phyloP scores from a whole-genome alignment of 495 filamentous ascomycete species.

The Aspergillus heteromorphus region DNA sequence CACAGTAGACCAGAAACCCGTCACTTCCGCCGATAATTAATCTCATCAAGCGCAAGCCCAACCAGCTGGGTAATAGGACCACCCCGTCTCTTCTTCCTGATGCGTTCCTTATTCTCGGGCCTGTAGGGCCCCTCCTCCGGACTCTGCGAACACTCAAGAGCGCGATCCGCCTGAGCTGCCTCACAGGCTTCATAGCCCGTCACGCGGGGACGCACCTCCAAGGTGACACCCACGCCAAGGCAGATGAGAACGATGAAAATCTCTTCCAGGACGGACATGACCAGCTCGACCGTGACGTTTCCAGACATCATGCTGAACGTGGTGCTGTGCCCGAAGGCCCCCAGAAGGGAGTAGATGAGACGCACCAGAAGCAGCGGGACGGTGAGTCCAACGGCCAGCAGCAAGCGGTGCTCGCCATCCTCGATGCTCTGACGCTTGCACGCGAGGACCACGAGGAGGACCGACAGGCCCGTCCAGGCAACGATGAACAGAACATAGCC shows the following conservation, averaged over 20 bases:
- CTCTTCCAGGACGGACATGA: neutral
- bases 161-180: neutral
- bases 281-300: neutral
- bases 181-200: neutral
- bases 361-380: neutral
- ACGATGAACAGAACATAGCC: slow-evolving; percentile 17
- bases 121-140: neutral
- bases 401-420: neutral
- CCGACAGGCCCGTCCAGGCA: slow-evolving; percentile 13
- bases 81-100: neutral
- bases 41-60: neutral
- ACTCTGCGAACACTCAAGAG: neutral
- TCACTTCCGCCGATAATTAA: neutral
- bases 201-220: neutral
- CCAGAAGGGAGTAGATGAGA: neutral
- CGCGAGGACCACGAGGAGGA: neutral
- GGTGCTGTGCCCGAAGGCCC: neutral
- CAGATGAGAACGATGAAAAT: neutral
- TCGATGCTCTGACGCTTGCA: neutral
- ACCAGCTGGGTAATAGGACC: neutral
- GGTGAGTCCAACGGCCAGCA: neutral
- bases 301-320: neutral
- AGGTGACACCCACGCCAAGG: neutral
- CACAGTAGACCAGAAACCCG: neutral
- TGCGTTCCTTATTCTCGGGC: neutral